These are phyloP conservation scores for Tulasnella sp. DNA, from an alignment of 768 basidiomycete species.

Conservation along the genomic window DNA sequence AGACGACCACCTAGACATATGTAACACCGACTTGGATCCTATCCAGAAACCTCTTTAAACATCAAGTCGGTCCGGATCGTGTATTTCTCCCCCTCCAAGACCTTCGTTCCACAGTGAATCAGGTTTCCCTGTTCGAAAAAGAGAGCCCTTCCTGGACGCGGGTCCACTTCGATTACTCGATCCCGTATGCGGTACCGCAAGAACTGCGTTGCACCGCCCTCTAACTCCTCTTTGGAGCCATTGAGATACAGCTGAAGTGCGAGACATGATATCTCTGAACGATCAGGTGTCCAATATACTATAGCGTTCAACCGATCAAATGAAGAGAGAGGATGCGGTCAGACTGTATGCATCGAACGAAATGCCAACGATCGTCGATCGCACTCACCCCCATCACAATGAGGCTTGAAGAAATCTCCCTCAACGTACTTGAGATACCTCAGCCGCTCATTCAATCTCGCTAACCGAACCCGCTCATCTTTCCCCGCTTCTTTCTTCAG, in stretches of 20 bases:
- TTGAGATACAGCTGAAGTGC: constrained; percentile 30
- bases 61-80: constrained; percentile 29
- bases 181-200: not conserved
- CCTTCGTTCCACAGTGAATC: constrained; percentile 27
- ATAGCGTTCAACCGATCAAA: no score
- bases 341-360: not conserved
- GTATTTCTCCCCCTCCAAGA: constrained; percentile 25
- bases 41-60: constrained; percentile 4
- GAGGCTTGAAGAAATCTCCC: constrained; percentile 29
- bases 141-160: constrained; percentile 27
- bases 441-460: constrained; percentile 22
- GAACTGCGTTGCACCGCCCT: constrained; percentile 28
- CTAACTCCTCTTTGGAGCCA: constrained; percentile 20
- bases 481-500: not conserved
- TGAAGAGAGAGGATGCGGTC: no score
- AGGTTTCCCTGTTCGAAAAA: constrained; percentile 28
- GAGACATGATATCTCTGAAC: constrained; percentile 25
- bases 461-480: not conserved
- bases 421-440: constrained; percentile 27
- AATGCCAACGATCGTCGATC: not conserved
- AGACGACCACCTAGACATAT: no score
- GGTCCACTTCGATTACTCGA: constrained; percentile 25
- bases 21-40: no score
- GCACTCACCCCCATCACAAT: constrained; percentile 24
- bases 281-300: constrained; percentile 19